Evolutionary conservation across 2,329 filamentous ascomycete species (phyloP), one percentile per base, ranked within the genome.

Genomic region (Claviceps sp.): DNA sequence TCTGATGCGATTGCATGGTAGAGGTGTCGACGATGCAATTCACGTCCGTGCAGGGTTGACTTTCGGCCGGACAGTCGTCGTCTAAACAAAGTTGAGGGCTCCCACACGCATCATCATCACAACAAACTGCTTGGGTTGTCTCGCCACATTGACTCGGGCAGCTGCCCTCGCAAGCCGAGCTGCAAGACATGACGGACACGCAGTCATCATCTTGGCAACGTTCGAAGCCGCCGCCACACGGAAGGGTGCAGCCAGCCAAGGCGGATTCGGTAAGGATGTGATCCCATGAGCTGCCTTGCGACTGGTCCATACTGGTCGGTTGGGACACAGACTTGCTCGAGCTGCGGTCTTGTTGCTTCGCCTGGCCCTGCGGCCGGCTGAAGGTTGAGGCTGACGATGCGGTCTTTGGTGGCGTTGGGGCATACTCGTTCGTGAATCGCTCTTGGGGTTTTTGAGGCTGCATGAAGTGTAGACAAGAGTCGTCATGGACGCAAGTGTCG

Each of bases 101-200:
- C 53, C 56, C 56, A 55, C 68, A 71, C 6, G 62, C 59, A 37
- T 62, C 60, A 50, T 68, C 64, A 29, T 64, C 63, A 52, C 69
- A 71, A 48, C 66, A 66, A 45, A 68, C 59, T 47, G 56, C 63
- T 20, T 60, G 60, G 23, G 60, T 60, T 22, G 55, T 57, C 5
- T 64, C 63, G 43, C 61, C 66, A 47, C 66, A 70, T 44, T 69
- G 59, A 55, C 64, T 66, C 40, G 60, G 58, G 47, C 67, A 69
- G 38, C 57, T 63, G 45, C 59, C 60, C 6, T 60, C 64, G 50
- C 68, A 71, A 13, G 64, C 58, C 17, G 65, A 67, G 53, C 58
- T 62, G 57, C 67, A 69, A 36, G 63, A 61, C 20, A 43, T 23
- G 47, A 62, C 58, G 17, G 66, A 65, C 11, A 58, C 60, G 44